phyloP scores from a whole-genome alignment of 345 rosid species.

The Pistacia atlantica region DNA sequence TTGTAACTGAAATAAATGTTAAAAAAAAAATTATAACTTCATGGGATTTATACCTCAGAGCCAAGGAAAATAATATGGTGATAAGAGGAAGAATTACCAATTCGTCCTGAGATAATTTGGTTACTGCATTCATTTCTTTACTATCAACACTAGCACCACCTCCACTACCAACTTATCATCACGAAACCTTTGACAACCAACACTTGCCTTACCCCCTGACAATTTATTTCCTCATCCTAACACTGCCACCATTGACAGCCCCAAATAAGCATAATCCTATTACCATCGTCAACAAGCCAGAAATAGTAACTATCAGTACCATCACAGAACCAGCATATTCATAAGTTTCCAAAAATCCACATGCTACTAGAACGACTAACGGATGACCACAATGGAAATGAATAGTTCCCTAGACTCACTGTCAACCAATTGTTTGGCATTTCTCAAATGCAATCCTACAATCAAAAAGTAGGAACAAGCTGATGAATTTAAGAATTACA shows the following conservation, averaged over 20 bases:
- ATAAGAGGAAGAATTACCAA: background rate
- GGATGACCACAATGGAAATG: background rate
- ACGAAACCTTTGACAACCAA: background rate
- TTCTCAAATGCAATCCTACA: slow-evolving; percentile 6
- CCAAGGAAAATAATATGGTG: background rate
- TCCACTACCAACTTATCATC: background rate
- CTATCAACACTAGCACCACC: background rate
- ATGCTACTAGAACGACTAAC: background rate
- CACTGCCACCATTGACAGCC: background rate
- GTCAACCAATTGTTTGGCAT: background rate
- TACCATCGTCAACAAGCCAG: background rate
- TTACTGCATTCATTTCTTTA: background rate
- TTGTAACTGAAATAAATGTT: too few species aligned
- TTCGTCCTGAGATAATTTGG: slow-evolving; percentile 2
- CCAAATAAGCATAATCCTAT: background rate
- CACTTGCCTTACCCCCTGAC: background rate
- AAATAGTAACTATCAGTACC: background rate
- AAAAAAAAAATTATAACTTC: background rate
- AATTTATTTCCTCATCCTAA: background rate
- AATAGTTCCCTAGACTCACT: background rate
- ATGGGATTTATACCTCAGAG: background rate
- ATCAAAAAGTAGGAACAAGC: background rate
- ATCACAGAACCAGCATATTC: background rate
- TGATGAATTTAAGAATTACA: slow-evolving; percentile 25
- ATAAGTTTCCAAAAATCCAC: background rate